Evolutionary conservation across 163 green algal species (phyloP).

Genomic region (Scenedesmus sp.): DNA sequence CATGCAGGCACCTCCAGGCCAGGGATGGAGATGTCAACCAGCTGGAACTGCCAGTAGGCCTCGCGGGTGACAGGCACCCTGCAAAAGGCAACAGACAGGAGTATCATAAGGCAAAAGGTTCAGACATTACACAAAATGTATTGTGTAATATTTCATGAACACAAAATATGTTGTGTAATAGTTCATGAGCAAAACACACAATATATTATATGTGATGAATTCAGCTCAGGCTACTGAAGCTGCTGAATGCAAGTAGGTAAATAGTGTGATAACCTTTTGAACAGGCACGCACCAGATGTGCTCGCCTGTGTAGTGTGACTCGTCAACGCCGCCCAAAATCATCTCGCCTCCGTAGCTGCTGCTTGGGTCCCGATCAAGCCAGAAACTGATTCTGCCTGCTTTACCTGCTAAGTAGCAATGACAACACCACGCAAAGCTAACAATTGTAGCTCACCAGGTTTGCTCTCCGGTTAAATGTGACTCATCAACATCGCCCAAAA

Average conservation of each 20-base stretch:
- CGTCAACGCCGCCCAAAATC: slow-evolving; percentile 95
- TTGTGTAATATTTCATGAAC: no score
- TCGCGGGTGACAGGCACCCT: slow-evolving; percentile 86
- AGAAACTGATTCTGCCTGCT: slow-evolving; percentile 94
- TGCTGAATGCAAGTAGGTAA: neutral
- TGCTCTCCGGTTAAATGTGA: slow-evolving; percentile 93
- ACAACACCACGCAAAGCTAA: neutral
- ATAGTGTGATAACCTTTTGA: no score
- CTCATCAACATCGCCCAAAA: slow-evolving; percentile 87
- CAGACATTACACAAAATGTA: no score
- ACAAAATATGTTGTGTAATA: no score
- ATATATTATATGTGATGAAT: no score
- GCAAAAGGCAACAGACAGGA: slow-evolving; percentile 7
- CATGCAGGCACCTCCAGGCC: neutral
- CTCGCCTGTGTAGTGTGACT: slow-evolving; percentile 90
- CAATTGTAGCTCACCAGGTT: slow-evolving; percentile 39
- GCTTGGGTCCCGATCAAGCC: slow-evolving; percentile 88
- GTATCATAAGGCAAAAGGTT: no score
- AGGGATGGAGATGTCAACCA: slow-evolving; percentile 68
- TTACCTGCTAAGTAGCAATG: no score
- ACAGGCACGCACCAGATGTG: slow-evolving; percentile 84
- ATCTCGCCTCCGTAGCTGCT: slow-evolving; percentile 90
- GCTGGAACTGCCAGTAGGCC: slow-evolving; percentile 97
- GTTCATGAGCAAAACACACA: no score
- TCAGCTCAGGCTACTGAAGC: no score